These are phyloP conservation scores for Cutaneotrichosporon cutaneum DNA, from an alignment of 1,284 basidiomycete genomes.

Conservation along the genomic window DNA sequence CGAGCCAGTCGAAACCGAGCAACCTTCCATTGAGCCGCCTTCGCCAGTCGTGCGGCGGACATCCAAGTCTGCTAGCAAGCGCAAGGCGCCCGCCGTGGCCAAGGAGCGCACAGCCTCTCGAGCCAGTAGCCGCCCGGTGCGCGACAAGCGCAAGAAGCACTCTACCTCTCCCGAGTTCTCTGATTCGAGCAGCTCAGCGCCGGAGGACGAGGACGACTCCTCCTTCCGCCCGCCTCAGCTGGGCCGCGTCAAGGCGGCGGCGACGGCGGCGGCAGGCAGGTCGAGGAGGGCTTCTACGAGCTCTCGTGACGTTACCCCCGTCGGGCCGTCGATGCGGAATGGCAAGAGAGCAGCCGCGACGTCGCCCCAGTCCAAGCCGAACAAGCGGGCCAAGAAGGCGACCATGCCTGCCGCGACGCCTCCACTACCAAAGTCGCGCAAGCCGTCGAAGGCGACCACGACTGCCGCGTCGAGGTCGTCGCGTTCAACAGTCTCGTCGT, in stretches of 20 bases:
- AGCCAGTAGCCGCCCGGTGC: conserved; percentile 4
- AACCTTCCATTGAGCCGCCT: not conserved
- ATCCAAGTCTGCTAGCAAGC: not conserved
- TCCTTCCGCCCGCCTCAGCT: conserved; percentile 23
- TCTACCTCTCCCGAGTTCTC: conserved; percentile 16
- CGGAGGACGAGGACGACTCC: conserved; percentile 30
- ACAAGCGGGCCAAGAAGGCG: not conserved
- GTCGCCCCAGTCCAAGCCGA: not conserved
- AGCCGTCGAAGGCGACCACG: not conserved
- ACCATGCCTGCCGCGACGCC: not conserved
- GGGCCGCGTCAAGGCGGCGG: conserved; percentile 11
- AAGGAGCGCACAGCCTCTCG: not conserved
- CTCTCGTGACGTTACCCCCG: not conserved
- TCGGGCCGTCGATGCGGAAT: not conserved
- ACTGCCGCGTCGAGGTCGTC: not conserved
- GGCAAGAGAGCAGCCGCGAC: not conserved
- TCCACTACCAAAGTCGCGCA: not conserved
- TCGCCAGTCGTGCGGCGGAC: not conserved
- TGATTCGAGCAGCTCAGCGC: conserved; percentile 24
- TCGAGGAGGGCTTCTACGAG: not conserved
- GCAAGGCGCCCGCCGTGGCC: not conserved
- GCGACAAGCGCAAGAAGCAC: conserved; percentile 22
- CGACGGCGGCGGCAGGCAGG: not conserved
- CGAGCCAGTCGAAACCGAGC: not conserved
- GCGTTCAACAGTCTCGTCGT: not conserved